Conservation (phyloP, 2,329 filamentous ascomycete genomes). For the Volutella citrinella region DNA sequence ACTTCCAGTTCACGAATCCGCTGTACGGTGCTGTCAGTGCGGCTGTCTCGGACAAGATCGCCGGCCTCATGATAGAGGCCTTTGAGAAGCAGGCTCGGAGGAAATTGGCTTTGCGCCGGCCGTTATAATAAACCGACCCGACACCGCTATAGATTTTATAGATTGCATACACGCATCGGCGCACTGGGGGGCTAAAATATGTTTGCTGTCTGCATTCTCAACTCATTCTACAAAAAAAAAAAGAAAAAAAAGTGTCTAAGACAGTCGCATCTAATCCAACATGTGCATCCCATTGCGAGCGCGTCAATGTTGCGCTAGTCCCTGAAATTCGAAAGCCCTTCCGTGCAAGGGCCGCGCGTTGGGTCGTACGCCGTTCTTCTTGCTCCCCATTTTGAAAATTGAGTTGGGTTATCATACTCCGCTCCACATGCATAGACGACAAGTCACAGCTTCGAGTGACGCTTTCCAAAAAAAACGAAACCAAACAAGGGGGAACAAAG, state of each 20-base stretch:
- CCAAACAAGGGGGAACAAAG: no score
- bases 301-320: constrained; percentile 22
- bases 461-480: constrained; percentile 21
- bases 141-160: constrained; percentile 2
- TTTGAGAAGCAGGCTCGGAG: constrained; percentile 79
- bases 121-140: constrained; percentile 9
- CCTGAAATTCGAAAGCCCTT: constrained; percentile 10
- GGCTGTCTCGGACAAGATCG: constrained; percentile 79
- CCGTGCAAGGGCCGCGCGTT: constrained; percentile 11
- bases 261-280: constrained; percentile 23
- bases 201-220: constrained; percentile 18
- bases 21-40: constrained; percentile 79
- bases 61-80: constrained; percentile 84
- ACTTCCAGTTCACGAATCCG: constrained; percentile 86
- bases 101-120: constrained; percentile 22
- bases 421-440: constrained; percentile 26
- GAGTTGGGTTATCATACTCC: constrained; percentile 27
- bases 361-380: constrained; percentile 23
- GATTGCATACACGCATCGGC: constrained; percentile 12
- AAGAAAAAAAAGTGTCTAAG: constrained; percentile 20
- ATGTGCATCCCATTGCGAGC: constrained; percentile 19
- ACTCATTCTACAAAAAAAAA: constrained; percentile 27
- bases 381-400: constrained; percentile 18
- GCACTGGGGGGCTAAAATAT: no score
- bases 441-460: constrained; percentile 22